Evolutionary conservation across 306 rosid species (phyloP), one percentile per base, ranked within the genome.

Genomic region (Leucaena leucocephala): DNA sequence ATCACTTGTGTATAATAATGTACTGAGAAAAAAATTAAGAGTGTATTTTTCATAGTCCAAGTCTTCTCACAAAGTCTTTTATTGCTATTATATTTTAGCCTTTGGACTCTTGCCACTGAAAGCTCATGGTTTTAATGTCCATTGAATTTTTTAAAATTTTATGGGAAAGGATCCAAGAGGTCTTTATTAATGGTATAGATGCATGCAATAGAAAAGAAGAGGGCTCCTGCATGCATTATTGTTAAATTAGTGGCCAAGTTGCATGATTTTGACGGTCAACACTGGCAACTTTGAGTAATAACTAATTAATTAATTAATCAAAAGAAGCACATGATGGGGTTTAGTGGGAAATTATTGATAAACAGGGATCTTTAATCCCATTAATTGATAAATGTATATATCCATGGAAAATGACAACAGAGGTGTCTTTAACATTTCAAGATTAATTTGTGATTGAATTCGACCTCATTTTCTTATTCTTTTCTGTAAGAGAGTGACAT

Each of bases 241-340:
- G 63, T 50, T 63, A 19, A 72, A 71, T 22, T 55, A 36, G 75
- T 44, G 27, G 69, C 83, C 86, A 74, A 68, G 74, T 79, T 61
- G 86, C 63, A 42, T 74, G 77, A 68, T 19, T 42, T 78, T 36
- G 76, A 33, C 9, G 77, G 77, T 68, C 73, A 74, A 82, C 42
- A 21, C 50, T 63, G 68, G 79, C 76, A 82, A 35, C 74, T 78
- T 74, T 55, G 34, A 36, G 21, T 7, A 7, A 40, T 59, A 50
- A 7, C 22, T 50, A 17, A 5, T 15, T 52, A 52, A 19, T 55
- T 17, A 16, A 71, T 33, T 59, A 16, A 71, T 33, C 59, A 68
- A 59, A 68, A 59, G 46, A 38, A 57, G 58, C 86, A 74, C 74
- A 61, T 74, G 83, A 12, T 19, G 36, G 36, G 72, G 8, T 67